Conservation (phyloP, 2,329 filamentous ascomycete genomes). For the Fusarium coffeatum region DNA sequence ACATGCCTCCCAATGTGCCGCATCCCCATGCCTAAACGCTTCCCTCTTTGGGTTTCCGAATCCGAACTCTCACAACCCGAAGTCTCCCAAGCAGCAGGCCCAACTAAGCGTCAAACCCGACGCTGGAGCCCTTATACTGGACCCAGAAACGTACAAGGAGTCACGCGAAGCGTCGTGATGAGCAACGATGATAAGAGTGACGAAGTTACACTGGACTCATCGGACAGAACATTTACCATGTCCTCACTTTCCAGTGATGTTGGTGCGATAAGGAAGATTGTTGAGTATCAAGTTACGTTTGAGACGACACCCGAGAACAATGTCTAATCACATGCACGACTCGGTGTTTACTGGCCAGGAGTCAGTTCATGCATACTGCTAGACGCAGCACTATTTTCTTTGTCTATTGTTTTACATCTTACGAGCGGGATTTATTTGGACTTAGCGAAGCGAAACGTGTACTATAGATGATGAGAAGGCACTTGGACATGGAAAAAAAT, state of each 20-base stretch:
- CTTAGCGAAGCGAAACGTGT: not conserved
- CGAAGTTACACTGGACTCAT: constrained; percentile 50
- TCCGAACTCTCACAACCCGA: constrained; percentile 20
- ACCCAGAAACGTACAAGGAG: constrained; percentile 45
- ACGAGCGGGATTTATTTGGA: not conserved
- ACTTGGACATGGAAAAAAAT: not conserved
- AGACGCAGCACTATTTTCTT: not conserved
- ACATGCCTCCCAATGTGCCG: constrained; percentile 56
- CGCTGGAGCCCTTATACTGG: constrained; percentile 51
- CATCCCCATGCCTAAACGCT: constrained; percentile 52
- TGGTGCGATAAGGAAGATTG: constrained; percentile 52
- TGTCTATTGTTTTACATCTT: not conserved
- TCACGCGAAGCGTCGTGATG: constrained; percentile 46
- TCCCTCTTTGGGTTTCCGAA: constrained; percentile 50
- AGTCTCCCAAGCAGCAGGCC: constrained; percentile 1
- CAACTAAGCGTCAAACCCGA: constrained; percentile 26
- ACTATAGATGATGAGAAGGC: not conserved
- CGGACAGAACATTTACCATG: constrained; percentile 23
- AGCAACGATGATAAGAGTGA: constrained; percentile 49
- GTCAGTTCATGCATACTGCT: not conserved
- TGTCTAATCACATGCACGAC: not conserved
- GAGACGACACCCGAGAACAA: constrained; percentile 38
- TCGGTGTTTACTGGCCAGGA: not conserved
- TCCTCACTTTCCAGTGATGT: constrained; percentile 25
- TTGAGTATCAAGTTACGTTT: constrained; percentile 52